Conservation (phyloP, 2,329 filamentous ascomycete species). For the Pseudogymnoascus sp. region DNA sequence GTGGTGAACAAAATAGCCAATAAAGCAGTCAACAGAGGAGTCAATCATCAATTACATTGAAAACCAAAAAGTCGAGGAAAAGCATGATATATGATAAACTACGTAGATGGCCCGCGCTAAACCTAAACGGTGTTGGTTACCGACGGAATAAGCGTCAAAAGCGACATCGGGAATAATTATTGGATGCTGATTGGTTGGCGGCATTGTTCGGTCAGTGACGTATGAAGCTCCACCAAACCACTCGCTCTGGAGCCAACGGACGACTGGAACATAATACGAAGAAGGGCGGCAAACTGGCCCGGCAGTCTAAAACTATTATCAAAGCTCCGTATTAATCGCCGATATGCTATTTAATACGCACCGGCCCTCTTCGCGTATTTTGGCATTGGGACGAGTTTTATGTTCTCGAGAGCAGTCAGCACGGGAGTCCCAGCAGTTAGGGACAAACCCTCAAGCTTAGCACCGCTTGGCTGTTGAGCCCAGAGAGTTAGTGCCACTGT, state of each 20-base stretch:
- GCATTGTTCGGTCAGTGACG: constrained; percentile 1
- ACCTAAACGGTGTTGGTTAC: background rate
- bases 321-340: background rate
- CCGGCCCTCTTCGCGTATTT: background rate
- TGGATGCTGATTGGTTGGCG: background rate
- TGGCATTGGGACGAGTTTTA: background rate
- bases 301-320: background rate
- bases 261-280: background rate
- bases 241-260: background rate
- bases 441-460: constrained; percentile 12
- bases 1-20: background rate
- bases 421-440: background rate
- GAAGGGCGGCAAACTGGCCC: background rate
- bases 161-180: constrained; percentile 4
- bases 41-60: background rate
- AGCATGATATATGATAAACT: constrained; percentile 5
- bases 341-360: background rate
- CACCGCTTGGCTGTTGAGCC: constrained; percentile 37
- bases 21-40: background rate
- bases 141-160: constrained; percentile 5
- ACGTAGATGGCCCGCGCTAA: background rate
- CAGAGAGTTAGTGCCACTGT: constrained; percentile 59
- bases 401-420: background rate
- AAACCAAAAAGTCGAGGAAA: background rate
- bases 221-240: background rate